A percentile compares a stretch with the other conserved stretches of the same genome.
Conservation (phyloP, 495 filamentous ascomycete species). For the Podospora pseudoanserina region DNA sequence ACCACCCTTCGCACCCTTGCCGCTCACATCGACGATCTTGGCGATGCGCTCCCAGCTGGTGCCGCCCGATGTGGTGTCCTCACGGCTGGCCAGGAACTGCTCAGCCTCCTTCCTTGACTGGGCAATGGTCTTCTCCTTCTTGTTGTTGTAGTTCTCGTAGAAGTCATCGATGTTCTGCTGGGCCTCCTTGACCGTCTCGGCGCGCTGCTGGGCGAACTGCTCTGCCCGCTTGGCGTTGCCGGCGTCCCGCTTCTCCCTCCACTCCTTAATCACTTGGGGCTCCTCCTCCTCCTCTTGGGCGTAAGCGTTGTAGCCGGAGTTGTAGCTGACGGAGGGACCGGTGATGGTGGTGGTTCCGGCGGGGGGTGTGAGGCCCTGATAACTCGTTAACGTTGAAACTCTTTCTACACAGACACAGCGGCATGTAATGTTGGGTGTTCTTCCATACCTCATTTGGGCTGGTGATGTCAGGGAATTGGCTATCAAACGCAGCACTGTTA, state of each 20-base stretch:
- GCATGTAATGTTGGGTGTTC: background rate
- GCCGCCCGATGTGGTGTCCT: constrained; percentile 88
- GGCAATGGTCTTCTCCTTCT: constrained; percentile 84
- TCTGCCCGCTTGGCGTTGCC: constrained; percentile 72
- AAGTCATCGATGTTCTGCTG: constrained; percentile 93
- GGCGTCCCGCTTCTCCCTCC: constrained; percentile 84
- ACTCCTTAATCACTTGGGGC: constrained; percentile 81
- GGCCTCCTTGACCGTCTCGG: constrained; percentile 77
- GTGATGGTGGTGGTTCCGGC: constrained; percentile 94
- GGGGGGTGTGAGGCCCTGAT: constrained; percentile 77
- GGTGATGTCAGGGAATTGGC: constrained; percentile 80
- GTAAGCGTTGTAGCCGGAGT: constrained; percentile 57
- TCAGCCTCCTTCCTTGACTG: constrained; percentile 90
- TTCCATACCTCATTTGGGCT: constrained; percentile 71
- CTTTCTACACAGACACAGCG: background rate
- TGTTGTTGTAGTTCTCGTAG: constrained; percentile 98
- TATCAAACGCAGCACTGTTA: constrained; percentile 72
- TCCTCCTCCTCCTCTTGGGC: constrained; percentile 70
- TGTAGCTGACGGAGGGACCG: constrained; percentile 64
- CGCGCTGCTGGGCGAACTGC: constrained; percentile 71
- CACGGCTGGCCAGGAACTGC: constrained; percentile 80
- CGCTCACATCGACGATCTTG: constrained; percentile 92
- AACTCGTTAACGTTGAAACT: constrained; percentile 24
- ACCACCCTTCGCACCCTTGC: constrained; percentile 83
- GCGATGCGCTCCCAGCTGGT: constrained; percentile 98